phyloP scores from a whole-genome alignment of 345 rosid species.

The Garcia nutans region DNA sequence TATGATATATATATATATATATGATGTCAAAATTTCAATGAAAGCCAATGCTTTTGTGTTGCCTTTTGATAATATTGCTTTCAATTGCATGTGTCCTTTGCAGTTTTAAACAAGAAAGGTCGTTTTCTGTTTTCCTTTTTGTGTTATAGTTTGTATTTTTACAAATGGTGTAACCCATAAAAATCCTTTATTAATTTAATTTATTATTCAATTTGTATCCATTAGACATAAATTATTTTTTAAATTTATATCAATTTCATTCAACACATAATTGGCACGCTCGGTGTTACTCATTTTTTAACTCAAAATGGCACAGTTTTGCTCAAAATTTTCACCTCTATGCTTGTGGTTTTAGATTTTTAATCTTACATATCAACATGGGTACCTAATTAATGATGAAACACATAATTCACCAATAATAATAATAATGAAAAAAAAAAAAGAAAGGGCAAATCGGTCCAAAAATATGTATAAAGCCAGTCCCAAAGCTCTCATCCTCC shows the following conservation, averaged over 20 bases:
- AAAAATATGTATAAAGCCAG: background rate
- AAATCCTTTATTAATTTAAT: too few relatives aligned
- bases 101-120: background rate
- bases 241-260: too few relatives aligned
- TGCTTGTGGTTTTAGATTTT: too few relatives aligned
- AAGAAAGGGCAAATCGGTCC: slow-evolving; percentile 9
- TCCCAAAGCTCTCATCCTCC: background rate
- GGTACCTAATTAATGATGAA: background rate
- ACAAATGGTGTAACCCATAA: too few relatives aligned
- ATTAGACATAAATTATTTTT: too few relatives aligned
- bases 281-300: too few relatives aligned
- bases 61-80: background rate
- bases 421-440: background rate
- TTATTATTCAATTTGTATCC: too few relatives aligned
- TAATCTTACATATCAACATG: too few relatives aligned
- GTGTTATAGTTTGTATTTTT: background rate
- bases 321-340: too few relatives aligned
- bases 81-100: background rate
- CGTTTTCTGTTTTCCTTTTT: background rate
- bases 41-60: background rate
- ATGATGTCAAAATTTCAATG: background rate
- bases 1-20: background rate
- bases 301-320: too few relatives aligned
- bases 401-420: background rate
- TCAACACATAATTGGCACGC: too few relatives aligned